Evolutionary conservation across 257 asterid species (phyloP).

Genomic region (Phtheirospermum japonicum): DNA sequence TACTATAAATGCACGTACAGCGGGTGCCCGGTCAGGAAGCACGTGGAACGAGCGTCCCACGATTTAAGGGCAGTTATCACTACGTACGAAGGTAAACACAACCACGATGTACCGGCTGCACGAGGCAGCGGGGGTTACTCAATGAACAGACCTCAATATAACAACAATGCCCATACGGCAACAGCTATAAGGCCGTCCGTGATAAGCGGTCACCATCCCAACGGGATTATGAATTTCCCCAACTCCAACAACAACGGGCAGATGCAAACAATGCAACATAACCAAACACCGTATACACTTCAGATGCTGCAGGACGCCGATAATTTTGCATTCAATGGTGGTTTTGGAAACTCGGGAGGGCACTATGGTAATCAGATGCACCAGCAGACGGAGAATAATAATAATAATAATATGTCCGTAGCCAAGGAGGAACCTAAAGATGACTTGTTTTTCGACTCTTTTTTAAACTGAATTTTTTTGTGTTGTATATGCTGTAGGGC

Average conservation of each 20-base stretch:
- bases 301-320: conserved; percentile 64
- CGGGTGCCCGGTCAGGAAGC: conserved; percentile 92
- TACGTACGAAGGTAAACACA: conserved; percentile 87
- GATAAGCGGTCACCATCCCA: conserved; percentile 32
- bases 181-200: conserved; percentile 51
- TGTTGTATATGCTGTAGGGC: conserved; percentile 30
- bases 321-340: conserved; percentile 34
- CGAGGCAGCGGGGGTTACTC: conserved; percentile 64
- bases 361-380: background rate
- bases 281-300: conserved; percentile 68
- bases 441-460: conserved; percentile 57
- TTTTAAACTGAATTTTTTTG: conserved; percentile 47
- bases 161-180: background rate
- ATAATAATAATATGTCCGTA: background rate
- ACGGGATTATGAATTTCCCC: conserved; percentile 34
- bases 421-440: conserved; percentile 89
- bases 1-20: conserved; percentile 86
- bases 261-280: conserved; percentile 37
- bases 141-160: conserved; percentile 39
- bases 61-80: conserved; percentile 86
- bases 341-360: conserved; percentile 40
- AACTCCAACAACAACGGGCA: conserved; percentile 16
- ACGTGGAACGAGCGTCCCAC: conserved; percentile 85
- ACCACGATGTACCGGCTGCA: conserved; percentile 95
- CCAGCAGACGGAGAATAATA: conserved; percentile 3